Base-by-base conservation (phyloP, 805 yeast species). In the Cyberlindnera xylosilytica region DNA sequence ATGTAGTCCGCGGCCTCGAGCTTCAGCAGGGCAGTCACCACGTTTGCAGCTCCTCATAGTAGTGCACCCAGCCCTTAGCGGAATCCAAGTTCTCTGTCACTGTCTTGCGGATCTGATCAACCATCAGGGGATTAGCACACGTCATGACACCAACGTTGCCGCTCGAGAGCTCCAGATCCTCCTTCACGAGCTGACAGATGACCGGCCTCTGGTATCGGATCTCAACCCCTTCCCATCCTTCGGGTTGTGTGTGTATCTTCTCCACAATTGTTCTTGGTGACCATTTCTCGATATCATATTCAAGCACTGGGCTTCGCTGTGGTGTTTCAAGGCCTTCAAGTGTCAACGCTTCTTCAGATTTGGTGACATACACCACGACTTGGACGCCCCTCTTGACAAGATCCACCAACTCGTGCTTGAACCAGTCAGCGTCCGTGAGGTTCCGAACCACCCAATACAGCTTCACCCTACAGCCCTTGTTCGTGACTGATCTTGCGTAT, bases 391-490 rank as follows among this genome's bases (percentile, higher is more conserved):
- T 51, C 45, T 56, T 50, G 7, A 49, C 47, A 23, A 79, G 53
- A n/a, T n/a, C n/a, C n/a, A n/a, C n/a, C n/a, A n/a, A n/a, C 52
- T 79, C 82, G 3, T 65, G 62, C 4, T 52, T 45, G 54, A 78
- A 76, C 81, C 81, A 78, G 13, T 56, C 58, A n/a, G n/a, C n/a
- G n/a, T n/a, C 23, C 85, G 54, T 6, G 81, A 73, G 28, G 37
- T 78, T 76, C 43, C 81, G 69, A 16, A 85, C 70, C 12, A 76
- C 72, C 95, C 96, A 87, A 42, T 75, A 66, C 42, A 86, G 67
- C 47, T 76, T 74, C 31, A 69, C n/a, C n/a, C n/a, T n/a, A n/a
- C n/a, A n/a, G n/a, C n/a, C n/a, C n/a, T n/a, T n/a, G n/a, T n/a
- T n/a, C n/a, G n/a, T n/a, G n/a, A n/a, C n/a, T n/a, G n/a, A n/a